A percentile compares a stretch with the other conserved stretches of the same genome.
phyloP scores from a whole-genome alignment of 352 stramenopile genomes.

The Elongisporangium prolatum region DNA sequence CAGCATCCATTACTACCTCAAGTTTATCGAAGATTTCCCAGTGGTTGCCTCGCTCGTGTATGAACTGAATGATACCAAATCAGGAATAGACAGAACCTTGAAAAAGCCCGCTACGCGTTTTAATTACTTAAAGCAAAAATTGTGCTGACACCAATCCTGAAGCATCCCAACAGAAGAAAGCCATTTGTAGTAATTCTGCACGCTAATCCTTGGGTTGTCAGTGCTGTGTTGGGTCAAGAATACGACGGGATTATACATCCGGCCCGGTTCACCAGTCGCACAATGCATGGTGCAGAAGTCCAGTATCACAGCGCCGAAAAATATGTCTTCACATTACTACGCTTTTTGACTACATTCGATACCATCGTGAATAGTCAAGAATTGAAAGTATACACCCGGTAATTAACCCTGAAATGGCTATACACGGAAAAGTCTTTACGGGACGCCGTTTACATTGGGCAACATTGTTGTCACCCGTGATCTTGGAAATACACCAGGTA shows the following conservation, averaged over 20 bases:
- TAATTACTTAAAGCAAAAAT: slow-evolving; percentile 14
- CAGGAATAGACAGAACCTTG: slow-evolving; percentile 10
- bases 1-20: slow-evolving; percentile 19
- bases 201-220: slow-evolving; percentile 16
- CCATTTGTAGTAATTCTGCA: slow-evolving; percentile 8
- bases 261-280: slow-evolving; percentile 5
- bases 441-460: slow-evolving; percentile 9
- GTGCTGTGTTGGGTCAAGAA: slow-evolving; percentile 8
- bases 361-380: neutral
- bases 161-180: neutral
- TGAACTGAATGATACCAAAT: slow-evolving; percentile 14
- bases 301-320: slow-evolving; percentile 13
- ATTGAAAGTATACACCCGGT: slow-evolving; percentile 11
- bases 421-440: slow-evolving; percentile 10
- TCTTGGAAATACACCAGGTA: no score
- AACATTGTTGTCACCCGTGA: slow-evolving; percentile 4
- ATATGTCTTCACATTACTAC: slow-evolving; percentile 9
- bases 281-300: slow-evolving; percentile 7
- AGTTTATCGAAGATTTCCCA: slow-evolving; percentile 19
- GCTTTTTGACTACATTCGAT: slow-evolving; percentile 6
- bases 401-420: slow-evolving; percentile 18
- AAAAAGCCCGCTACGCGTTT: slow-evolving; percentile 12
- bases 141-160: neutral
- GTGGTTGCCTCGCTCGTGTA: slow-evolving; percentile 11
- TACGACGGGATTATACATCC: slow-evolving; percentile 8